Conservation (phyloP, 2,329 filamentous ascomycete genomes). For the Botrytis sinoallii region DNA sequence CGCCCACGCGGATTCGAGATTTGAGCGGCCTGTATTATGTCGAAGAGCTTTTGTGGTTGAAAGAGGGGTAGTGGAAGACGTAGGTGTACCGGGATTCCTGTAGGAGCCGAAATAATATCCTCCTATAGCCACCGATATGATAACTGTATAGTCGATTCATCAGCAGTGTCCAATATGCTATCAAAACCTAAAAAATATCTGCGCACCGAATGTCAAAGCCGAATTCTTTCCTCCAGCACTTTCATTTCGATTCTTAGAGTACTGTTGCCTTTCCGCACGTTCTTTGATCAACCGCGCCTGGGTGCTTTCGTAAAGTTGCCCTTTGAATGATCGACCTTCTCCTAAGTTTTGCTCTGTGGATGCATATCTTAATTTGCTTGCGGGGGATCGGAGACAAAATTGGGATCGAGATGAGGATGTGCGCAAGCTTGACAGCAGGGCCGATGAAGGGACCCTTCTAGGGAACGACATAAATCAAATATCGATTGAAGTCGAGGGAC, state of each 20-base stretch:
- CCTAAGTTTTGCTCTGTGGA: constrained; percentile 29
- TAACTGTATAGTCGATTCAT: constrained; percentile 26
- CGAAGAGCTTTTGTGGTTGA: constrained; percentile 47
- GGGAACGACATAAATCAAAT: constrained; percentile 28
- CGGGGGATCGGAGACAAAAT: constrained; percentile 25
- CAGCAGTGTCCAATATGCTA: constrained; percentile 9
- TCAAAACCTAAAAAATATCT: constrained; percentile 1
- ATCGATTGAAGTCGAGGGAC: not conserved
- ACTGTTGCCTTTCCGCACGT: constrained; percentile 51
- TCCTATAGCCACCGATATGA: constrained; percentile 31
- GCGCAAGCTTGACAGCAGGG: constrained; percentile 28
- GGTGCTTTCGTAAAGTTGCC: constrained; percentile 59
- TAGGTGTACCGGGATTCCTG: constrained; percentile 49
- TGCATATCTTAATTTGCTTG: constrained; percentile 26
- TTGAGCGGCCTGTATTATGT: constrained; percentile 58
- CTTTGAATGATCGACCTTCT: constrained; percentile 47
- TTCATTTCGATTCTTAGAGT: constrained; percentile 43
- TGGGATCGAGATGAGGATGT: constrained; percentile 19
- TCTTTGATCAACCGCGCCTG: constrained; percentile 54
- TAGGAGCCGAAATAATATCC: constrained; percentile 58
- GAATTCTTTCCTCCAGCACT: constrained; percentile 45
- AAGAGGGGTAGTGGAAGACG: constrained; percentile 59
- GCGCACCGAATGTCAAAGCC: constrained; percentile 54
- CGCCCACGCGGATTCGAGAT: constrained; percentile 67
- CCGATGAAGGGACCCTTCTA: constrained; percentile 29